Percentiles rank a stretch among this genome's conserved stretches.
These are phyloP conservation scores for Stachybotrys echinatus DNA, from an alignment of 2,329 filamentous ascomycete genomes.

Conservation along the genomic window DNA sequence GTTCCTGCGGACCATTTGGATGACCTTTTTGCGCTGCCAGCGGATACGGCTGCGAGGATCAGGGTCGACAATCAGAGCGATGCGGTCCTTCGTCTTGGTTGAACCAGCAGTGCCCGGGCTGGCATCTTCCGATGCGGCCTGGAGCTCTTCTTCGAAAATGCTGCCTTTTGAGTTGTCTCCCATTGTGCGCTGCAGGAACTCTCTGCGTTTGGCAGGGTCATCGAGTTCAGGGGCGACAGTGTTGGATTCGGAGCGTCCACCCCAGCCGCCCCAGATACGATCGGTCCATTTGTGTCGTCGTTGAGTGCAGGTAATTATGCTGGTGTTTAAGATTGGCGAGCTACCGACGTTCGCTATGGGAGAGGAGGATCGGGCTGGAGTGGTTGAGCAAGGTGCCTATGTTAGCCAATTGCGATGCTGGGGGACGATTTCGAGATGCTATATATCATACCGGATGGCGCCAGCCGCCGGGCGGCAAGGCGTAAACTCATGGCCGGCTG, in stretches of 20 bases:
- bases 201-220: constrained; percentile 34
- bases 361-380: constrained; percentile 14
- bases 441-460: constrained; percentile 48
- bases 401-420: constrained; percentile 10
- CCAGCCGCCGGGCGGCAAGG: constrained; percentile 57
- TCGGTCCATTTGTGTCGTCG: constrained; percentile 39
- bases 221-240: constrained; percentile 28
- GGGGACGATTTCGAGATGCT: not conserved
- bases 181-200: constrained; percentile 33
- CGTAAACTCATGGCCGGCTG: constrained; percentile 55
- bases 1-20: constrained; percentile 64
- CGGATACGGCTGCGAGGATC: constrained; percentile 63
- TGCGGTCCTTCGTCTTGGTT: constrained; percentile 39
- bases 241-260: constrained; percentile 20
- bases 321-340: constrained; percentile 10
- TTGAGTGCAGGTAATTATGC: constrained; percentile 15
- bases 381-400: constrained; percentile 1
- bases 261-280: constrained; percentile 32
- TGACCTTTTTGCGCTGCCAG: constrained; percentile 82
- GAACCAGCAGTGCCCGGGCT: constrained; percentile 21
- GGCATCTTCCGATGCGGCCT: constrained; percentile 7
- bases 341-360: constrained; percentile 11
- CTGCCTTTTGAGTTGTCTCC: constrained; percentile 45
- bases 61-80: constrained; percentile 67
- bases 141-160: constrained; percentile 56